These are phyloP conservation scores for Verbena officinalis DNA, from an alignment of 257 asterid genomes.

Conservation along the genomic window DNA sequence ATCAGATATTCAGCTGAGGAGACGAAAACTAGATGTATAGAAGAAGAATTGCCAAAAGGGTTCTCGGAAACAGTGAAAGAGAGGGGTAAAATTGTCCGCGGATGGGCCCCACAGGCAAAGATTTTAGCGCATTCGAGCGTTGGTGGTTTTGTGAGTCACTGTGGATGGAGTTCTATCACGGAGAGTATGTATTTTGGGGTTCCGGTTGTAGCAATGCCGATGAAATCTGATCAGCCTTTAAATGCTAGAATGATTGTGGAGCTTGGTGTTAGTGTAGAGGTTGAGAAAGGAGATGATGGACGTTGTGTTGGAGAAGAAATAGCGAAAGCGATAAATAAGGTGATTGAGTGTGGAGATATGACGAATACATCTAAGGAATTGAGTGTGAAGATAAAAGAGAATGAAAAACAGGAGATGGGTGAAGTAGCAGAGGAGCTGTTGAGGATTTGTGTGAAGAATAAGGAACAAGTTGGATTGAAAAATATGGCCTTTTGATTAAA, in stretches of 20 bases:
- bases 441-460: conserved; percentile 7
- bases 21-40: conserved; percentile 23
- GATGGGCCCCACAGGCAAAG: conserved; percentile 39
- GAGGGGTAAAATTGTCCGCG: conserved; percentile 20
- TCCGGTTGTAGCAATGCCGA: conserved; percentile 38
- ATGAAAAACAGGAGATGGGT: conserved; percentile 33
- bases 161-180: conserved; percentile 40
- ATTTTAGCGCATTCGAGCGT: conserved; percentile 34
- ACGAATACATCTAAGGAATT: conserved; percentile 31
- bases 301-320: conserved; percentile 22
- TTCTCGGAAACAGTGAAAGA: conserved; percentile 34
- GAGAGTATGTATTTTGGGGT: conserved; percentile 37
- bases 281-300: conserved; percentile 31
- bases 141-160: conserved; percentile 45
- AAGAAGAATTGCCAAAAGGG: conserved; percentile 24
- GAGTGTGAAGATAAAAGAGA: conserved; percentile 38
- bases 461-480: too few species aligned
- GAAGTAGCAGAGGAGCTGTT: conserved; percentile 30
- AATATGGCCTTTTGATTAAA: too few species aligned
- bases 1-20: conserved; percentile 34
- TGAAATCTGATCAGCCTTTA: conserved; percentile 37
- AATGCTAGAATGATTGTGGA: conserved; percentile 33
- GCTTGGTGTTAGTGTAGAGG: conserved; percentile 33
- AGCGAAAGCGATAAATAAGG: conserved; percentile 32
- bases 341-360: conserved; percentile 28